phyloP scores from a whole-genome alignment of 176 grass and related monocot species.

The Hsuehochloa calcarea region DNA sequence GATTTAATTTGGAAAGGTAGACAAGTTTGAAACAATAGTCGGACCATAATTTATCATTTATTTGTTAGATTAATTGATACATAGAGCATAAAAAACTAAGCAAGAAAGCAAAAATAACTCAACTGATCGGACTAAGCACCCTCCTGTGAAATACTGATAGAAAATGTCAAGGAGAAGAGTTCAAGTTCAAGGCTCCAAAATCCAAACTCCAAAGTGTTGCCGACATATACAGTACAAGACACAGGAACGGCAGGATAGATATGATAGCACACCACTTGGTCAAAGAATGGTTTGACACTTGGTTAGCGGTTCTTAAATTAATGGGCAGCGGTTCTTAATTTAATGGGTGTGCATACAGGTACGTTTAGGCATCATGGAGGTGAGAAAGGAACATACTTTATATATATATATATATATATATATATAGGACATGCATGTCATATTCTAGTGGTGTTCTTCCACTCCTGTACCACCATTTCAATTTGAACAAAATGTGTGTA shows the following conservation, averaged over 20 bases:
- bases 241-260: neutral
- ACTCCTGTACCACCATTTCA: neutral
- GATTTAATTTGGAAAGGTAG: neutral
- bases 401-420: too few species aligned
- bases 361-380: neutral
- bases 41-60: neutral
- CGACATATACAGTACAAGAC: slow-evolving; percentile 3
- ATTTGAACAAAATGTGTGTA: neutral
- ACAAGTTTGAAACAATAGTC: neutral
- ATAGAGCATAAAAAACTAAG: neutral
- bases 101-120: neutral
- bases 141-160: neutral
- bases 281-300: slow-evolving; percentile 7
- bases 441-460: neutral
- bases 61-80: too few species aligned
- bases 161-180: neutral
- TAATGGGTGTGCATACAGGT: neutral
- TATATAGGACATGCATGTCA: neutral
- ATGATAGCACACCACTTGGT: neutral
- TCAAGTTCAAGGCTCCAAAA: neutral
- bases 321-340: neutral
- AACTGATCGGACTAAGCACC: neutral
- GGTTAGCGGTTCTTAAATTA: neutral
- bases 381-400: slow-evolving; percentile 38
- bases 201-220: neutral